phyloP scores from a whole-genome alignment of 2,329 filamentous ascomycete species.

The Scedosporium apiospermum region DNA sequence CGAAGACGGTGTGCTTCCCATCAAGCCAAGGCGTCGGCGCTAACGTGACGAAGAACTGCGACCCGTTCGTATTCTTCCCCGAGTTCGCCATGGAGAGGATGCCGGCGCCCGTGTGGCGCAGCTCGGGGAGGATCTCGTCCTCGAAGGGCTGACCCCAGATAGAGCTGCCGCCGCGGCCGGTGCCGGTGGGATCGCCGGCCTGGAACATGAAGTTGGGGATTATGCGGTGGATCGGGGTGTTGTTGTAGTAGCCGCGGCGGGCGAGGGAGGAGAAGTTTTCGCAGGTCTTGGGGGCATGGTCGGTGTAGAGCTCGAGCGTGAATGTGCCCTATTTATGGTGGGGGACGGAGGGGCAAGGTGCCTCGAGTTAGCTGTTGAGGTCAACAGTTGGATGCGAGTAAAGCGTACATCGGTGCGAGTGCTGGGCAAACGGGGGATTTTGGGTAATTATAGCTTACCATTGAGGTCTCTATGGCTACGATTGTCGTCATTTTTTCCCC shows the following conservation, averaged over 20 bases:
- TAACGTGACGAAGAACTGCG: constrained; percentile 92
- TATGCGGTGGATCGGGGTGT: constrained; percentile 81
- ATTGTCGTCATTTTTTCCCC: constrained; percentile 58
- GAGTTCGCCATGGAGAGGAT: constrained; percentile 96
- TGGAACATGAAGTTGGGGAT: constrained; percentile 97
- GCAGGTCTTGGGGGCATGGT: constrained; percentile 83
- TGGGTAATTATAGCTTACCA: constrained; percentile 47
- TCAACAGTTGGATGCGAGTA: not conserved
- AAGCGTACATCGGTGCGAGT: not conserved
- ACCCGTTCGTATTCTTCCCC: constrained; percentile 86
- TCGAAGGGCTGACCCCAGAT: constrained; percentile 93
- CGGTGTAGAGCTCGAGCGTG: constrained; percentile 78
- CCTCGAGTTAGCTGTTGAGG: not conserved
- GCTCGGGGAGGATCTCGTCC: constrained; percentile 69
- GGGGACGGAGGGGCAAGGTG: not conserved
- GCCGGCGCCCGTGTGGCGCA: constrained; percentile 90
- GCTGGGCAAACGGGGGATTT: not conserved
- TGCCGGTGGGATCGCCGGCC: constrained; percentile 88
- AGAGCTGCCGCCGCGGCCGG: constrained; percentile 75
- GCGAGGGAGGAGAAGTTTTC: constrained; percentile 78
- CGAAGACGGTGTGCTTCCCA: constrained; percentile 95
- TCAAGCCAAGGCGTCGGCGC: constrained; percentile 94
- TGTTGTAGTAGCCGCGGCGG: constrained; percentile 78
- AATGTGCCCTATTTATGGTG: constrained; percentile 58
- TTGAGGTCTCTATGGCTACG: constrained; percentile 73